These are phyloP conservation scores for Gnomoniopsis smithogilvyi DNA, from an alignment of 2,329 filamentous ascomycete genomes.

Conservation along the genomic window DNA sequence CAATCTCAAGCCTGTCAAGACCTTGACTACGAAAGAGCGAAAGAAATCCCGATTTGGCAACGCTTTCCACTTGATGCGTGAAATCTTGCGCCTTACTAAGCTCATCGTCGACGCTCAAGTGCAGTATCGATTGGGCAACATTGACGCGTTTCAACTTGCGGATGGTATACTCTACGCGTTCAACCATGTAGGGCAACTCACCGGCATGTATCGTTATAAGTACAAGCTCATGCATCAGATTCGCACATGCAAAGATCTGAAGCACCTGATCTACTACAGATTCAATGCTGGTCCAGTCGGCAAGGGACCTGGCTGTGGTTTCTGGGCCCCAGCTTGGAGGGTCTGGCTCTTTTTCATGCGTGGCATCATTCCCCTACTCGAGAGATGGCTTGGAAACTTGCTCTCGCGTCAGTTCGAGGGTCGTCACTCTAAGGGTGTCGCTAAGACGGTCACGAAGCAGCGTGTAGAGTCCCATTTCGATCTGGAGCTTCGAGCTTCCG, in stretches of 20 bases:
- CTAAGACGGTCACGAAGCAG: conserved; percentile 98
- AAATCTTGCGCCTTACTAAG: conserved; percentile 93
- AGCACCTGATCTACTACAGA: conserved; percentile 98
- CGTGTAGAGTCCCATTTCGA: conserved; percentile 99
- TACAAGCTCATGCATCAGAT: conserved; percentile 99
- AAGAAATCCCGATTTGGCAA: conserved; percentile 99
- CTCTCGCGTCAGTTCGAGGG: conserved; percentile 97
- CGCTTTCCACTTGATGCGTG: conserved; percentile 97
- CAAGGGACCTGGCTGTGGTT: conserved; percentile 95
- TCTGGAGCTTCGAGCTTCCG: conserved; percentile 91
- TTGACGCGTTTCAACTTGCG: conserved; percentile 96
- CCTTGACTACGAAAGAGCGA: conserved; percentile 94
- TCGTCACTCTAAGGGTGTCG: conserved; percentile 96
- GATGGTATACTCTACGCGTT: conserved; percentile 99
- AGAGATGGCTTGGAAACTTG: conserved; percentile 95
- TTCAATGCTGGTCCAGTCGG: conserved; percentile 97
- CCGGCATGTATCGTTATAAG: conserved; percentile 99
- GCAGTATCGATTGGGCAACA: conserved; percentile 94
- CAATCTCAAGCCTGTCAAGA: conserved; percentile 98
- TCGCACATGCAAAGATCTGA: conserved; percentile 96
- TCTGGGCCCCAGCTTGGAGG: conserved; percentile 98
- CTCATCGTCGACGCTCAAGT: conserved; percentile 98
- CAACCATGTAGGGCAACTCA: conserved; percentile 97
- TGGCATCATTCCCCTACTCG: conserved; percentile 92
- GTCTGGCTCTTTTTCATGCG: conserved; percentile 99